Conservation (phyloP, 108 stramenopile genomes). For the Conticribra weissflogii region DNA sequence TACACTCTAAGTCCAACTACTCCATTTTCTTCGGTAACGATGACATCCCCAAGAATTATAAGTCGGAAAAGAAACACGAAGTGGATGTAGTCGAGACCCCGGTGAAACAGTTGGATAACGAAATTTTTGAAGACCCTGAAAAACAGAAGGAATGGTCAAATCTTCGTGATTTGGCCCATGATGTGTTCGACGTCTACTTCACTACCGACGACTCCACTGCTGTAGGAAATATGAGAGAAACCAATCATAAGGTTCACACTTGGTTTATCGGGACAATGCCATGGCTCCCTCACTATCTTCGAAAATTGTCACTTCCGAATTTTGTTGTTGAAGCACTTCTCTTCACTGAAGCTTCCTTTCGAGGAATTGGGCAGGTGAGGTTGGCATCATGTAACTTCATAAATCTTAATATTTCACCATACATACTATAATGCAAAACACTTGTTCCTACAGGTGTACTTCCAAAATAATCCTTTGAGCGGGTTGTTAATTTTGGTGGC, state of each 20-base stretch:
- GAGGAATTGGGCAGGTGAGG: too few relatives aligned
- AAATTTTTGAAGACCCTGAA: neutral
- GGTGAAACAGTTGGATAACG: neutral
- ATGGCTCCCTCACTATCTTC: constrained; percentile 7
- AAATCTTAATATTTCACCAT: too few relatives aligned
- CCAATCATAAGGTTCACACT: neutral
- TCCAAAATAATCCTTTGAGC: constrained; percentile 46
- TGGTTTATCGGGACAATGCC: constrained; percentile 27
- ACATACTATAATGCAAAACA: too few relatives aligned
- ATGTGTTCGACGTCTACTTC: constrained; percentile 19
- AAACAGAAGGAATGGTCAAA: constrained; percentile 1
- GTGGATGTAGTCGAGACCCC: neutral
- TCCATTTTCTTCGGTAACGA: constrained; percentile 16
- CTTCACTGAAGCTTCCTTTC: constrained; percentile 29
- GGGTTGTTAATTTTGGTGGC: constrained; percentile 40
- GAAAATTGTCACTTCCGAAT: neutral
- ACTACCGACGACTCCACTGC: constrained; percentile 6
- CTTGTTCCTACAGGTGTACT: constrained; percentile 37
- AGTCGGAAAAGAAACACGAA: neutral
- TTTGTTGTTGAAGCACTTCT: neutral
- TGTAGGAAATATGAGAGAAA: neutral
- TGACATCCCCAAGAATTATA: constrained; percentile 10
- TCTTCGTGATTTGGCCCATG: constrained; percentile 8
- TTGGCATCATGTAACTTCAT: too few relatives aligned
- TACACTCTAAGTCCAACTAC: neutral